Evolutionary conservation across 2,329 filamentous ascomycete genomes (phyloP).

Genomic region (Nannizziopsis barbatae): DNA sequence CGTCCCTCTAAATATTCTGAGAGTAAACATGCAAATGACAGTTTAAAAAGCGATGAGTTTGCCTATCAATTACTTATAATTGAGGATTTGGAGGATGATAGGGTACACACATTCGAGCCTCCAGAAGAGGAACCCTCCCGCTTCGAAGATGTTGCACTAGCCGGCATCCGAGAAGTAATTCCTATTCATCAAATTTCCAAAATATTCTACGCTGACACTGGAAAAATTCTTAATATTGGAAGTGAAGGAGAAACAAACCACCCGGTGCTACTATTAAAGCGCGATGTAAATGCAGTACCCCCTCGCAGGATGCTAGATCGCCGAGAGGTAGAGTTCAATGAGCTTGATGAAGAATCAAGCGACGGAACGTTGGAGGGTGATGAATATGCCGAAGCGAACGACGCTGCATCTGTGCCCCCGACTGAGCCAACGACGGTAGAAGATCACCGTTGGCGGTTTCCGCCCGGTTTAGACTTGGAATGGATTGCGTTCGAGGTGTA

Average conservation of each 20-base stretch:
- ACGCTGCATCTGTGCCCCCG: slow-evolving; percentile 16
- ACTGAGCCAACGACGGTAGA: slow-evolving; percentile 15
- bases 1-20: neutral
- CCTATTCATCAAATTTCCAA: slow-evolving; percentile 71
- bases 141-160: slow-evolving; percentile 50
- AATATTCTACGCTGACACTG: slow-evolving; percentile 86
- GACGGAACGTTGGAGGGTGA: slow-evolving; percentile 31
- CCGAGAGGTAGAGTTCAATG: slow-evolving; percentile 30
- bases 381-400: slow-evolving; percentile 29
- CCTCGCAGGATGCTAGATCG: slow-evolving; percentile 48
- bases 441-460: slow-evolving; percentile 48
- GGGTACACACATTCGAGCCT: slow-evolving; percentile 57
- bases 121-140: slow-evolving; percentile 44
- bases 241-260: slow-evolving; percentile 57
- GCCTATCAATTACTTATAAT: slow-evolving; percentile 71
- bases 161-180: slow-evolving; percentile 55
- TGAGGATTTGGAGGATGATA: slow-evolving; percentile 66
- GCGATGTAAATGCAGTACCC: slow-evolving; percentile 54
- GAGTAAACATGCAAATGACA: slow-evolving; percentile 25
- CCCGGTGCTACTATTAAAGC: slow-evolving; percentile 62
- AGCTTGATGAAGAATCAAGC: slow-evolving; percentile 26
- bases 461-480: slow-evolving; percentile 68
- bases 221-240: slow-evolving; percentile 76
- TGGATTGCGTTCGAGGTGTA: slow-evolving; percentile 89
- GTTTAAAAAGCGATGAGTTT: slow-evolving; percentile 50